Conservation (phyloP, 2,329 filamentous ascomycete genomes). For the Paracoccidioides brasiliensis region DNA sequence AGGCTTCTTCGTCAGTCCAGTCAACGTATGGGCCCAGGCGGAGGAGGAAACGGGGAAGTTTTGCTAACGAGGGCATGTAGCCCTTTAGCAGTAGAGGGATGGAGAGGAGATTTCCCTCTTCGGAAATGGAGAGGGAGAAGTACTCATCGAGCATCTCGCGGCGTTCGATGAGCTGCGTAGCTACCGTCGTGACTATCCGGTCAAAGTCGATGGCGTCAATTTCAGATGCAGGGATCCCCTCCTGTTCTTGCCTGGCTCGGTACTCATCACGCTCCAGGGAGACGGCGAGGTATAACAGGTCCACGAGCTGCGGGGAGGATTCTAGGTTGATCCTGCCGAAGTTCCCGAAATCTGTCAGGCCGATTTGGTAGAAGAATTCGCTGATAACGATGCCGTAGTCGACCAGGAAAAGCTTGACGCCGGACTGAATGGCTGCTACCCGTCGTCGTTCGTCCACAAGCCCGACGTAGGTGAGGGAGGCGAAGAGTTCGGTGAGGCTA, state of each 20-base stretch:
- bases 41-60: constrained; percentile 78
- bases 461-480: constrained; percentile 82
- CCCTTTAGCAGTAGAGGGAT: constrained; percentile 81
- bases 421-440: constrained; percentile 83
- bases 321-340: constrained; percentile 74
- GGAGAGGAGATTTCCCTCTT: constrained; percentile 59
- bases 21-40: constrained; percentile 76
- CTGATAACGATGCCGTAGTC: constrained; percentile 80
- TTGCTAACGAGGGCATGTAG: constrained; percentile 73
- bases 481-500: constrained; percentile 74
- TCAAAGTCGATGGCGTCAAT: constrained; percentile 54
- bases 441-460: constrained; percentile 78
- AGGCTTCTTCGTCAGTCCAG: constrained; percentile 73
- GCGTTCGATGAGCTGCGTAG: constrained; percentile 47
- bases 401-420: constrained; percentile 80
- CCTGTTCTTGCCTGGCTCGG: not conserved
- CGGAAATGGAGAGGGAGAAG: constrained; percentile 72
- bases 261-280: constrained; percentile 50
- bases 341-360: constrained; percentile 89
- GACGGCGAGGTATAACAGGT: constrained; percentile 60
- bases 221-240: constrained; percentile 25
- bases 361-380: constrained; percentile 93
- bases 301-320: constrained; percentile 57
- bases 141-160: constrained; percentile 86
- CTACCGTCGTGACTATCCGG: constrained; percentile 46